These are phyloP conservation scores for Nannizziopsis arthrosporioides DNA, from an alignment of 2,329 filamentous ascomycete genomes.

Conservation along the genomic window DNA sequence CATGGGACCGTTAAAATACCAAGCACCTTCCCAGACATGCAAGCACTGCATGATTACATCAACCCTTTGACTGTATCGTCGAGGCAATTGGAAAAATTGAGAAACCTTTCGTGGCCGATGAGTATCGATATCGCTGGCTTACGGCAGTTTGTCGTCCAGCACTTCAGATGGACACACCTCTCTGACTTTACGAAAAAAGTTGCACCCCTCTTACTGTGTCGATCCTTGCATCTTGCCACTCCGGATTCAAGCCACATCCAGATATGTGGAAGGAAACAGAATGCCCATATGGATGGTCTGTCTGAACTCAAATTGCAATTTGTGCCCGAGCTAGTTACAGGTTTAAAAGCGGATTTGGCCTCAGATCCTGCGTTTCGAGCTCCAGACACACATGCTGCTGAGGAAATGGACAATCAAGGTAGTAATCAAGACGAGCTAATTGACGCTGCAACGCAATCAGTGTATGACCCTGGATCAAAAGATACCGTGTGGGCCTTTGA, in stretches of 20 bases:
- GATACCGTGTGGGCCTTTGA: conserved; percentile 60
- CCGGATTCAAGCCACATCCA: conserved; percentile 32
- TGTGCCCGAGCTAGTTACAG: conserved; percentile 62
- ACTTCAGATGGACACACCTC: conserved; percentile 74
- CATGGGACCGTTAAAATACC: conserved; percentile 66
- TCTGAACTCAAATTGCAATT: conserved; percentile 70
- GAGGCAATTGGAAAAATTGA: conserved; percentile 46
- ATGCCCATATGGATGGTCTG: conserved; percentile 62
- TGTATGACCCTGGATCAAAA: conserved; percentile 52
- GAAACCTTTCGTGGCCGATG: conserved; percentile 49
- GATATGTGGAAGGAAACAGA: conserved; percentile 56
- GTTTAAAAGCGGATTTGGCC: conserved; percentile 63
- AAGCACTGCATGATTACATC: conserved; percentile 76
- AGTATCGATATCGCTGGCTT: conserved; percentile 55
- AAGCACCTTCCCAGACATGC: conserved; percentile 64
- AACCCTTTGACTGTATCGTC: conserved; percentile 66
- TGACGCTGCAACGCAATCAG: conserved; percentile 21
- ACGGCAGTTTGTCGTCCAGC: conserved; percentile 61
- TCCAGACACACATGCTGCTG: conserved; percentile 1
- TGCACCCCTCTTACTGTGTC: conserved; percentile 61
- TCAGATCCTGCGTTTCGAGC: conserved; percentile 1
- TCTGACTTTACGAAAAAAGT: conserved; percentile 69
- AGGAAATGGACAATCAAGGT: conserved; percentile 24
- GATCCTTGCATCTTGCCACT: conserved; percentile 38
- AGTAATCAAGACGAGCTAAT: conserved; percentile 14